Percentiles rank a stretch among this genome's conserved stretches.
Evolutionary conservation across 345 rosid species (phyloP).

Genomic region (Aquilaria malaccensis): DNA sequence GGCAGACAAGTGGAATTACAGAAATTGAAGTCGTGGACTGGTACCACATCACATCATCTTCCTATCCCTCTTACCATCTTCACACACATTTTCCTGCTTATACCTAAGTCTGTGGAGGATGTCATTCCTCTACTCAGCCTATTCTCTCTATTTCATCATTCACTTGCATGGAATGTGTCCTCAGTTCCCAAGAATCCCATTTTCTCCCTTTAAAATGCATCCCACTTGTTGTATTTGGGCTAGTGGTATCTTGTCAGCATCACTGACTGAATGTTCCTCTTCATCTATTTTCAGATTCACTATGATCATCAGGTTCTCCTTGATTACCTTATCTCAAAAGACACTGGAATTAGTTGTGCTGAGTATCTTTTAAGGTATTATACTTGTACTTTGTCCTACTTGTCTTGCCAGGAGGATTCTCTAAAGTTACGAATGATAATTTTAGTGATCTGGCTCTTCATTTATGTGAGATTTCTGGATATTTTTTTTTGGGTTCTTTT

Average conservation of each 20-base stretch:
- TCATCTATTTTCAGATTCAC: conserved; percentile 43
- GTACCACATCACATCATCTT: too few relatives aligned
- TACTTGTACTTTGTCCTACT: conserved; percentile 8
- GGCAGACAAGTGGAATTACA: too few relatives aligned
- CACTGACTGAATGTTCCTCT: conserved; percentile 8
- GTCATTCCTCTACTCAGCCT: too few relatives aligned
- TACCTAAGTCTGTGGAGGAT: too few relatives aligned
- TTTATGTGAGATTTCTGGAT: neutral
- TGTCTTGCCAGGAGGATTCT: neutral
- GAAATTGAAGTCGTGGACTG: too few relatives aligned
- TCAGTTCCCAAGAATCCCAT: neutral
- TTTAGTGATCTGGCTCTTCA: conserved; percentile 3
- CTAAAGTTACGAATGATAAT: conserved; percentile 1
- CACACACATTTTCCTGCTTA: too few relatives aligned
- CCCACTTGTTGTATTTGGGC: conserved; percentile 8
- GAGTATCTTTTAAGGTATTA: conserved; percentile 75
- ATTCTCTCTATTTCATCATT: too few relatives aligned
- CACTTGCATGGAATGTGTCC: too few relatives aligned
- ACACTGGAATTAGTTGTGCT: conserved; percentile 60
- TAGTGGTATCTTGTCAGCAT: neutral
- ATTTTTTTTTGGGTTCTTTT: neutral
- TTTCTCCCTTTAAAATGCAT: neutral
- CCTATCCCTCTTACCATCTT: too few relatives aligned
- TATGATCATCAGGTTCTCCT: conserved; percentile 93
- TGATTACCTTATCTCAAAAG: conserved; percentile 86